Base-by-base conservation (phyloP, 1,284 basidiomycete genomes). In the Salmacisia buchloeana region DNA sequence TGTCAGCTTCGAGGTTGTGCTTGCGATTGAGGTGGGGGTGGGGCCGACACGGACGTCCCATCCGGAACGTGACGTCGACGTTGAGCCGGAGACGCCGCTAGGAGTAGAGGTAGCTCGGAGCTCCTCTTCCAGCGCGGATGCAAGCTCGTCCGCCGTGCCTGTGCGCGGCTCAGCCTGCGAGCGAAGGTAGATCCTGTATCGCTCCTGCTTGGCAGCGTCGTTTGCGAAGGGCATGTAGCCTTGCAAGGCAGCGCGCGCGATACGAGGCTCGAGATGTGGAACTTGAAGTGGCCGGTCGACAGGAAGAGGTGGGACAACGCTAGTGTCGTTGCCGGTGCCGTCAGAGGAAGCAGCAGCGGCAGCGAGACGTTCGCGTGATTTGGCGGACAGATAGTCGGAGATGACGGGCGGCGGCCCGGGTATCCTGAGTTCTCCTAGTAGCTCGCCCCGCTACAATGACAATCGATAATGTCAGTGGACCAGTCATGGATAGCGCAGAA, bases 341-440 rank as follows among this genome's bases (percentile, higher is more conserved):
- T n/a, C 49, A 33, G 18, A 27, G 9, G 27, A 31, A 13, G 18
- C 15, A 10, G 49, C 29, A 31, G 49, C 84, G 10, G 85, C 84
- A 65, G 89, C 86, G 2, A 97, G 84, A 2, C 92, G 87, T 65
- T 94, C 92, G 59, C 86, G 85, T 71, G 94, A 91, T 77, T 93
- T 94, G 68, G 89, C 86, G 0, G 92, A 93, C 76, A 97, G 87
- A 79, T 89, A 97, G 57, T 97, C 92, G 74, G 94, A 94, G 2
- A 98, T 86, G 0, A 92, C 94, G 0, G 86, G 87, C 1, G 87
- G 85, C 39, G 86, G 86, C 1, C 86, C 82, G 1, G 87, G 85
- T 5, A 89, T 82, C 3, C 85, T 85, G 0, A 85, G 85, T 81
- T 97, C 94, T 56, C 94, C 94, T 0, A 98, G 83, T 7, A 90